These are phyloP conservation scores for Plantago coronopus DNA, from an alignment of 305 asterid genomes.

Conservation along the genomic window DNA sequence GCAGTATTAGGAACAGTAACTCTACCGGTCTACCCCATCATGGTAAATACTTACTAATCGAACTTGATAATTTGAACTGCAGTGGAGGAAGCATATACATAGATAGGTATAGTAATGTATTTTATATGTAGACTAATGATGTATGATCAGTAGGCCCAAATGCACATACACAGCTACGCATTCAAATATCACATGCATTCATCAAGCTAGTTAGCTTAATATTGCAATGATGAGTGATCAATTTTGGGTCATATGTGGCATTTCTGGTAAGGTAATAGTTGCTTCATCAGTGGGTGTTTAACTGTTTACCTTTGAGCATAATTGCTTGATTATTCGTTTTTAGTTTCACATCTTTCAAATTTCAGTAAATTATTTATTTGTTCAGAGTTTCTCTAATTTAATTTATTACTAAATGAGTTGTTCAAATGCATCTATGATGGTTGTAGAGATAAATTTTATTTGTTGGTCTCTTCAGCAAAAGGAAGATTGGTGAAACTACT, in stretches of 20 bases:
- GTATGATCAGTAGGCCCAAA: not conserved
- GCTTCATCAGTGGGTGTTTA: too few species aligned
- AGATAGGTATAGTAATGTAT: not conserved
- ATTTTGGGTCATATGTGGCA: not conserved
- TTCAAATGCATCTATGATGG: not conserved
- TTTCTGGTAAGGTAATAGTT: not conserved
- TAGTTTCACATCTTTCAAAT: not conserved
- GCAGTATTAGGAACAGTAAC: too few species aligned
- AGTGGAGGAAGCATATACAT: too few species aligned
- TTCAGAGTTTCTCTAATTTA: not conserved
- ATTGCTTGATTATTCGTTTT: not conserved
- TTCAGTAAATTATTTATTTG: not conserved
- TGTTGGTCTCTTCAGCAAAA: slow-evolving; percentile 34
- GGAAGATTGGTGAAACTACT: slow-evolving; percentile 35
- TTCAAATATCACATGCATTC: not conserved
- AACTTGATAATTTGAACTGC: too few species aligned
- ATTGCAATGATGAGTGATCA: not conserved
- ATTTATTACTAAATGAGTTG: too few species aligned
- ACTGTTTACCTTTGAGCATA: not conserved
- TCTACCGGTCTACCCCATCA: too few species aligned
- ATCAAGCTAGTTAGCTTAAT: not conserved
- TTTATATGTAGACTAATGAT: not conserved
- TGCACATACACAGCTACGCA: not conserved
- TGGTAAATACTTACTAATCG: too few species aligned
- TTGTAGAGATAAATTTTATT: not conserved